A percentile compares a stretch with the other conserved stretches of the same genome.
phyloP scores from a whole-genome alignment of 2,329 filamentous ascomycete species.

The Polychaeton citri region DNA sequence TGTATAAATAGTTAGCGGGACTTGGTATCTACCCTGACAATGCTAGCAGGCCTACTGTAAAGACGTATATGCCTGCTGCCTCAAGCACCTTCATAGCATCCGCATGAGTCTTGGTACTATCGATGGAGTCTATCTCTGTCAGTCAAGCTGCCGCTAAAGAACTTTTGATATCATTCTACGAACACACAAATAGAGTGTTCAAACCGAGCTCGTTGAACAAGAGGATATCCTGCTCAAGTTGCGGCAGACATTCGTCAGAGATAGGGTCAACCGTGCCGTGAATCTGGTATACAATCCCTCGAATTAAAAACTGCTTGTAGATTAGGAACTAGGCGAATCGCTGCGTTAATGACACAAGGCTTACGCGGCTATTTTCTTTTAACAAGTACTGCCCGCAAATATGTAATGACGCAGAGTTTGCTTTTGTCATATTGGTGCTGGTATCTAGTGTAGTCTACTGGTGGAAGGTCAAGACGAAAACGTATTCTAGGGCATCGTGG shows the following conservation, averaged over 20 bases:
- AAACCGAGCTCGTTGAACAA: neutral
- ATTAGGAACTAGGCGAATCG: neutral
- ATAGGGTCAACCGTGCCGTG: neutral
- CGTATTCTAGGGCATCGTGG: no score
- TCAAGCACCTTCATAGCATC: slow-evolving; percentile 8
- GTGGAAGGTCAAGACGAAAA: no score
- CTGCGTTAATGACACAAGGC: neutral
- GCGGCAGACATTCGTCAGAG: neutral
- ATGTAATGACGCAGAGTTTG: no score
- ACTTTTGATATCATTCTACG: neutral
- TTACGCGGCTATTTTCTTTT: neutral
- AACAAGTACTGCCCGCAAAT: neutral
- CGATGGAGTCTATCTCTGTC: slow-evolving; percentile 3
- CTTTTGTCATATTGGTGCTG: no score
- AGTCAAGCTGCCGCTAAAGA: no score
- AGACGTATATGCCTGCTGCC: slow-evolving; percentile 7
- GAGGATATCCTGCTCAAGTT: neutral
- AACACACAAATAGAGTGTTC: neutral
- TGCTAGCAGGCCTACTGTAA: slow-evolving; percentile 3
- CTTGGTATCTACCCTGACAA: neutral
- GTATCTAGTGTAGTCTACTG: no score
- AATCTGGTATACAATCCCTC: neutral
- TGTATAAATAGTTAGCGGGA: neutral
- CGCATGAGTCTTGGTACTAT: slow-evolving; percentile 5
- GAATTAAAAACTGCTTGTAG: neutral